These are phyloP conservation scores for Gossypium aridum DNA, from an alignment of 441 rosid genomes.

Conservation along the genomic window DNA sequence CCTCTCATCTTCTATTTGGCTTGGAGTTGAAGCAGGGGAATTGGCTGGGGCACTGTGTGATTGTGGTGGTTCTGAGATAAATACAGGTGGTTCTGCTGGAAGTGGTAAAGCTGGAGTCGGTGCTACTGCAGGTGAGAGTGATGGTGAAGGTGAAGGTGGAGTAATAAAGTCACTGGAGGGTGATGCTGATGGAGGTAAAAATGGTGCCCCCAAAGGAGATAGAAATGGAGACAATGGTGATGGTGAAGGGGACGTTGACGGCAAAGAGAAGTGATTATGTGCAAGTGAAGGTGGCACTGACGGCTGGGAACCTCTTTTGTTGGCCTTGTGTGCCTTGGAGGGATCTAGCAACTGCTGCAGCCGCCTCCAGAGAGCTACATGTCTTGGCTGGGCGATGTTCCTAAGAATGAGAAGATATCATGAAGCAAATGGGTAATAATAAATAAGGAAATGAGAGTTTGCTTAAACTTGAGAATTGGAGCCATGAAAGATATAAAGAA, in stretches of 20 bases:
- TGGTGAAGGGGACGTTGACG: constrained; percentile 12
- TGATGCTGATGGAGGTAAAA: constrained; percentile 28
- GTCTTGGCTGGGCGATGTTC: constrained; percentile 21
- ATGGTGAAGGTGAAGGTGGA: constrained; percentile 25
- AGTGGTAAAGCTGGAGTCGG: constrained; percentile 20
- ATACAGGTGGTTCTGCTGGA: constrained; percentile 18
- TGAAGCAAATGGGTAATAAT: constrained; percentile 4
- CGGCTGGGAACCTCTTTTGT: constrained; percentile 7
- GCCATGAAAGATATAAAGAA: background rate
- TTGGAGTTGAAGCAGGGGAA: constrained; percentile 31
- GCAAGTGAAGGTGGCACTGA: constrained; percentile 17
- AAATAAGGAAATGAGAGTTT: background rate
- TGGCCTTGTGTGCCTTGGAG: constrained; percentile 13
- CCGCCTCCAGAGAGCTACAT: constrained; percentile 27
- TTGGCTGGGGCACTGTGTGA: constrained; percentile 9
- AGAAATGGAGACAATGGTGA: constrained; percentile 20
- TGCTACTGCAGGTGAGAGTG: constrained; percentile 29
- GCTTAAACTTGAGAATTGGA: background rate
- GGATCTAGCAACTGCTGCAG: constrained; percentile 26
- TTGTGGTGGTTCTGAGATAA: constrained; percentile 22
- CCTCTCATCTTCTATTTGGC: constrained; percentile 8
- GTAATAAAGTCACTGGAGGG: constrained; percentile 20
- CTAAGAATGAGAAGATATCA: constrained; percentile 20
- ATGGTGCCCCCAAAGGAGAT: constrained; percentile 24
- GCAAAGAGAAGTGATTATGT: constrained; percentile 6